phyloP scores from a whole-genome alignment of 805 yeast genomes.

The Cyberlindnera saturnus region DNA sequence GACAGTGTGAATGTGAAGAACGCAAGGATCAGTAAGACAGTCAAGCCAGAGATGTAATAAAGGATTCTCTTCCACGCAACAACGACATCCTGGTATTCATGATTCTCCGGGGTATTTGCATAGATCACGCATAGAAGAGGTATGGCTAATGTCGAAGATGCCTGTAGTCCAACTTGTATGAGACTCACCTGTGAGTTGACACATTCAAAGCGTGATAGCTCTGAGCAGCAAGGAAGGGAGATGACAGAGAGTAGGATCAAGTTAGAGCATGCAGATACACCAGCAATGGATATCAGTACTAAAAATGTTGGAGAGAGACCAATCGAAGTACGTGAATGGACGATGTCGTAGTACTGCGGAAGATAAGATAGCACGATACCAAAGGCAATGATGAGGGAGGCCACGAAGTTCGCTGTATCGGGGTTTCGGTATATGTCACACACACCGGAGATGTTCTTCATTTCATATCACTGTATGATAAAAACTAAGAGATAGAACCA shows the following conservation, averaged over 20 bases:
- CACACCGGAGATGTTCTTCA: background rate
- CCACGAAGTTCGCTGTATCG: slow-evolving; percentile 38
- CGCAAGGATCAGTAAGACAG: slow-evolving; percentile 28
- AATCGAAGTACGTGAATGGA: slow-evolving; percentile 56
- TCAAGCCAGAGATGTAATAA: slow-evolving; percentile 28
- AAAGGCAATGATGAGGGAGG: slow-evolving; percentile 48
- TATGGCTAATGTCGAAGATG: slow-evolving; percentile 52
- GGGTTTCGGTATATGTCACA: slow-evolving; percentile 33
- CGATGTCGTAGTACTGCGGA: slow-evolving; percentile 67
- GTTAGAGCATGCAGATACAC: slow-evolving; percentile 63
- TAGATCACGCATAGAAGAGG: slow-evolving; percentile 46
- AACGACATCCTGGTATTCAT: slow-evolving; percentile 33
- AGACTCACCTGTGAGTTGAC: slow-evolving; percentile 59
- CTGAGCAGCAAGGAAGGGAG: slow-evolving; percentile 57
- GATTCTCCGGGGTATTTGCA: slow-evolving; percentile 39
- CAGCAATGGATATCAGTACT: slow-evolving; percentile 63
- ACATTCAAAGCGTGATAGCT: slow-evolving; percentile 49
- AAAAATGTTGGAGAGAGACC: slow-evolving; percentile 74
- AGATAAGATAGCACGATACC: slow-evolving; percentile 68
- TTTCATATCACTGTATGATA: background rate
- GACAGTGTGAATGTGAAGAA: slow-evolving; percentile 18
- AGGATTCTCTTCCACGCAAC: slow-evolving; percentile 36
- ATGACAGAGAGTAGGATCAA: slow-evolving; percentile 54
- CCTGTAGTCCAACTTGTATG: slow-evolving; percentile 60
- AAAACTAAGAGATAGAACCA: background rate